Base-by-base conservation (phyloP, 441 rosid species). In the Hypseocharis bilobata region DNA sequence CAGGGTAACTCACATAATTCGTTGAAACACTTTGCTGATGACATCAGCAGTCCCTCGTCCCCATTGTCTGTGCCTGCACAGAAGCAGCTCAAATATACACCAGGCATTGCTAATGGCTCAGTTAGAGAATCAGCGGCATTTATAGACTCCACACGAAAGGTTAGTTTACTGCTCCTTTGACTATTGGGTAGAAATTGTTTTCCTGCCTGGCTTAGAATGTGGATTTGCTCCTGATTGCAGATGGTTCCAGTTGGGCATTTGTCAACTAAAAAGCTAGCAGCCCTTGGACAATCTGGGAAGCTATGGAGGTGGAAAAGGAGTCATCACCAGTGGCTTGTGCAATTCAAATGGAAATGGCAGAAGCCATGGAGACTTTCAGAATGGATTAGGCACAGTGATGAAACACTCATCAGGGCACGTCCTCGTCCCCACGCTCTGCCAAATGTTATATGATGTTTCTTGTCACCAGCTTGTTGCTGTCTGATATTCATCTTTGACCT, bases 81-180 rank as follows among this genome's bases (percentile, higher is more conserved):
- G 78, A 93, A 91, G 77, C 99, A 93, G 75, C 87, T 91, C 57
- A 88, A 91, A 71, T 91, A 85, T 80, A 83, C 87, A 25, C 96
- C 92, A 2, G 96, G 97, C 60, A 82, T 91, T 74, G 97, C 82
- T 32, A 94, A 91, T 60, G 83, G 89, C 29, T 76, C 85, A 52
- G 67, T 75, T 44, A 81, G 76, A 79, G 92, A 79, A 54, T 76
- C 85, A 0, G 87, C 82, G 14, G 80, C 94, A 66, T 89, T 89
- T 73, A 60, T 82, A 34, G 82, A 91, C 80, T 85, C 77, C 70
- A 85, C 79, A 63, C 81, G 83, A 77, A 88, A 87, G 92, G 98
- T 87, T 67, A 58, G 63, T 34, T 13, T 69, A 71, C 44, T 32
- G 57, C 45, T 63, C 56, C 30, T 34, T 29, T 64, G 26, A 22